Base-by-base conservation (phyloP, 2,329 filamentous ascomycete species). In the Ophiostoma ulmi region DNA sequence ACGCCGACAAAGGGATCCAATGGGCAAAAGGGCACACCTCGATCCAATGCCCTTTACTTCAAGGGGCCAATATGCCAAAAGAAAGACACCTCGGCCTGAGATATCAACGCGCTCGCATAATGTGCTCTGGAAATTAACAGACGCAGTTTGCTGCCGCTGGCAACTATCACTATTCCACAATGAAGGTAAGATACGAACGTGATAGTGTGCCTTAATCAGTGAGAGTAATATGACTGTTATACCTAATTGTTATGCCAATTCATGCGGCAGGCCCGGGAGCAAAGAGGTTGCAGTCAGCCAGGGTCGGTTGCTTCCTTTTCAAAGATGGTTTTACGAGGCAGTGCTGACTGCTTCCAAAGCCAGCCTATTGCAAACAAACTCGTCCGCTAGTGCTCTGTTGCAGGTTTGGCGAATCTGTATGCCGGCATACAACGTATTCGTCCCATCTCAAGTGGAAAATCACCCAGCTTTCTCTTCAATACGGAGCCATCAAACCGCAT, bases 361-460 rank as follows among this genome's bases (percentile, higher is more conserved):
- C 10, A 20, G 44, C 17, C 44, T 48, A 20, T 48, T 48, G 17
- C 17, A 44, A 44, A 17, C 44, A 20, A 48, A 20, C 44, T 48
- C 44, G 44, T 48, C 17, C 44, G 44, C 20, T 48, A 20, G 52
- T 58, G 44, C 52, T 58, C 22, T 58, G n/a, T 26, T 58, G n/a
- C 22, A 58, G 22, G 52, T 8, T 22, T 58, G 7, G n/a, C 3
- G 22, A 31, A 20, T 48, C 17, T 48, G 17, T 48, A 17, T 58
- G 52, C 52, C n/a, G n/a, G 52, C 52, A 58, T 26, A 31, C 52
- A 20, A 48, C 44, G 17, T 48, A 48, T 58, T 58, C 52, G 52
- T 58, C 52, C 52, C n/a, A 58, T 58, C 52, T 58, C 52, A 58
- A 58, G n/a, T 58, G n/a, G 8, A 26, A 58, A 26, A 22, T 58